phyloP scores from a whole-genome alignment of 2,329 filamentous ascomycete genomes.

The Helicocarpus griseus region DNA sequence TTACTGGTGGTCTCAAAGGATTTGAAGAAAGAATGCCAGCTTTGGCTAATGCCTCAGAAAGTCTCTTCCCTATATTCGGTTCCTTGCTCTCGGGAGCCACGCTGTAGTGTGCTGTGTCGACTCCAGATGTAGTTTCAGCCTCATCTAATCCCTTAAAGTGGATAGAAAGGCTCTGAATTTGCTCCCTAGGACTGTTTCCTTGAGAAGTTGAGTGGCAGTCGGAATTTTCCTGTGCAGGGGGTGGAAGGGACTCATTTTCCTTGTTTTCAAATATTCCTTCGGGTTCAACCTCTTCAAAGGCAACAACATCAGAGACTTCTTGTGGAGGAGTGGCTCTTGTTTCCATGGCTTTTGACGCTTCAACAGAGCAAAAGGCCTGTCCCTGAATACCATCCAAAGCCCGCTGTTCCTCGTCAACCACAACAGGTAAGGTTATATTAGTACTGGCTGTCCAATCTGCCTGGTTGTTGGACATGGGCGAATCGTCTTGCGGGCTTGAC shows the following conservation, averaged over 20 bases:
- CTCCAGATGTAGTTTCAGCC: neutral
- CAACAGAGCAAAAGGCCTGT: neutral
- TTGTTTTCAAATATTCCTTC: neutral
- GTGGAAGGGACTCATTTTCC: neutral
- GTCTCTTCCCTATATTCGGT: conserved; percentile 5
- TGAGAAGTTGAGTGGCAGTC: neutral
- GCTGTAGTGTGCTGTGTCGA: neutral
- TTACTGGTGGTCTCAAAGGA: neutral
- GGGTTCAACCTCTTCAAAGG: neutral
- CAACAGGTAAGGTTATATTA: neutral
- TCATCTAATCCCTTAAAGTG: neutral
- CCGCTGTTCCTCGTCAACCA: neutral
- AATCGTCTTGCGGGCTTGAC: conserved; percentile 6
- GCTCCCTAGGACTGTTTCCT: neutral
- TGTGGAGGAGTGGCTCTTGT: too few species aligned
- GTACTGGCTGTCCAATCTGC: neutral
- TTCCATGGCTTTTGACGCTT: neutral
- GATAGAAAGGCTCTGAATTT: neutral
- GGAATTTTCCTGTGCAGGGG: neutral
- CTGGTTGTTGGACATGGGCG: neutral
- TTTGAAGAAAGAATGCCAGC: conserved; percentile 2
- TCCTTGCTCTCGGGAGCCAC: neutral
- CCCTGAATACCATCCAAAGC: neutral
- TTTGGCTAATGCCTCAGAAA: conserved; percentile 1
- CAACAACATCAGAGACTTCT: neutral